Base-by-base conservation (phyloP, 1,139 yeast genomes). In the Saccharomyces hybrid region DNA sequence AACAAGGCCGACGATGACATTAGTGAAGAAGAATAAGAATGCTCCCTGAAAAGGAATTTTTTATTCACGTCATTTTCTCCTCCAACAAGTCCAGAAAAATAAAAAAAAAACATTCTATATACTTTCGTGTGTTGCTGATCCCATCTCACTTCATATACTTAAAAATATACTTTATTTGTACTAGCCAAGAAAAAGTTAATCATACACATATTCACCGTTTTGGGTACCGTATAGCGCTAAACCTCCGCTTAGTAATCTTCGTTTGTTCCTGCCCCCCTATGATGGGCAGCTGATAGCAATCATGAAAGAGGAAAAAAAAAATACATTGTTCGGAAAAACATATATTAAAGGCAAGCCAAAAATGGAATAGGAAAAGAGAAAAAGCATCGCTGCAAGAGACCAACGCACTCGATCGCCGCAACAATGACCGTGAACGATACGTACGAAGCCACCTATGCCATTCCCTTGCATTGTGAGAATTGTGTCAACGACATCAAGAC, bases 381-480 rank as follows among this genome's bases (percentile, higher is more conserved):
- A n/a, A 28, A n/a, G 21, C 42, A 28, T 31, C 46, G 26, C 24
- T 50, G 14, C 28, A 50, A 14, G 46, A 44, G 42, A 42, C 11
- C 12, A 50, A 50, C 28, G 14, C 48, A 21, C 24, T 19, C 16
- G 27, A 16, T 27, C 27, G 48, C 16, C 24, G 24, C 29, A 38
- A 19, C n/a, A 11, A 59, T 55, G 59, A 59, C 58, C 19, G 56
- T 54, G 12, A 54, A 57, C 34, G 62, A 62, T 28, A 48, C 52
- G n/a, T 65, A 64, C 51, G 69, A 66, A 51, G 69, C 71, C 12
- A 64, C 68, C 6, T 66, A 65, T 52, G 69, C 70, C 2, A 63
- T 66, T 42, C 59, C 64, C 14, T 62, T 64, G 62, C 64, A 61
- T 32, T 60, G 64, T 50, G 58, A 58, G 11, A 55, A 57, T 42